phyloP scores from a whole-genome alignment of 352 stramenopile genomes.

The Blastocystis sp. region DNA sequence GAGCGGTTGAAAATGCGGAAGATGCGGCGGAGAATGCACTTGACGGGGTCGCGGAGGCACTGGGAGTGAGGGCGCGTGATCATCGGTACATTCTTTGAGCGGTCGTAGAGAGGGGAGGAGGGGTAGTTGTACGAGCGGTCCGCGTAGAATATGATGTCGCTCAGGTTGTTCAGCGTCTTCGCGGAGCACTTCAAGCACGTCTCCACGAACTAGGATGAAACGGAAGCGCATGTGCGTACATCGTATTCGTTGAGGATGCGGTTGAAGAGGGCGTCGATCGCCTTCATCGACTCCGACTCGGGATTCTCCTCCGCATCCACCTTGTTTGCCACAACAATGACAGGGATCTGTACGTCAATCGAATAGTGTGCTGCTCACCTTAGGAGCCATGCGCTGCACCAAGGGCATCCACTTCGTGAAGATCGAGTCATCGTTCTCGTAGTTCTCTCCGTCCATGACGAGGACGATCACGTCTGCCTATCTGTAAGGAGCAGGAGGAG shows the following conservation, averaged over 20 bases:
- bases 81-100: not conserved
- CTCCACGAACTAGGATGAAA: slow-evolving; percentile 19
- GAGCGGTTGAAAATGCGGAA: slow-evolving; percentile 55
- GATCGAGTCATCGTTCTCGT: not conserved
- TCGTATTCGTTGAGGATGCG: slow-evolving; percentile 20
- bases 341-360: slow-evolving; percentile 5
- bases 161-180: not conserved
- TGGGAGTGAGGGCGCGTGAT: not conserved
- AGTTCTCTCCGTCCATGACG: slow-evolving; percentile 16
- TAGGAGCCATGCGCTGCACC: not conserved
- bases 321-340: slow-evolving; percentile 63
- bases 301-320: slow-evolving; percentile 13
- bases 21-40: slow-evolving; percentile 31
- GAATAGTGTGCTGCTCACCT: not conserved
- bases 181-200: slow-evolving; percentile 29
- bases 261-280: not conserved
- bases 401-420: slow-evolving; percentile 41
- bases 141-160: slow-evolving; percentile 23
- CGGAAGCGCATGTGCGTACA: not conserved
- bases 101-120: slow-evolving; percentile 25
- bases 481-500: not conserved
- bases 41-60: slow-evolving; percentile 15
- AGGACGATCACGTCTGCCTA: slow-evolving; percentile 53
- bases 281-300: not conserved
- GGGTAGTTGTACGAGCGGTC: slow-evolving; percentile 40